phyloP scores from a whole-genome alignment of 2,329 filamentous ascomycete species.

The Trichophyton benhamiae region DNA sequence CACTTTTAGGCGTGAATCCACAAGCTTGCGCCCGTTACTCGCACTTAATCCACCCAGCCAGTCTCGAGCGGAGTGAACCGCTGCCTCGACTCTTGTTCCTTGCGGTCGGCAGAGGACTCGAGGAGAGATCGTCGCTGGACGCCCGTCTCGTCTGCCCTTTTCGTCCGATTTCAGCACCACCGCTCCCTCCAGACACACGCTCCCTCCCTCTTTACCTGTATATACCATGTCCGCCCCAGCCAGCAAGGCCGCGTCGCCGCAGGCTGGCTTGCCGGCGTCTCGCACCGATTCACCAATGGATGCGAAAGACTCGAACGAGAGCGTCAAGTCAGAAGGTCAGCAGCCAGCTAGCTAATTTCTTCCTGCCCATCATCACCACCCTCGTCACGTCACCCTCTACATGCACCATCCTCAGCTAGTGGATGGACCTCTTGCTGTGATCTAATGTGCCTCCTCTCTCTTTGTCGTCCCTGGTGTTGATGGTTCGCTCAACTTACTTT shows the following conservation, averaged over 20 bases:
- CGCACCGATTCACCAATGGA: constrained; percentile 34
- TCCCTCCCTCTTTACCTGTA: constrained; percentile 1
- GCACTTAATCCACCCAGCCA: constrained; percentile 11
- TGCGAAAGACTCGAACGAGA: constrained; percentile 25
- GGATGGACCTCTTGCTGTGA: background rate
- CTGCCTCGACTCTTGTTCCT: background rate
- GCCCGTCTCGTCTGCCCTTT: background rate
- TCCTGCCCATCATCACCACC: no score
- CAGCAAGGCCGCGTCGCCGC: constrained; percentile 25
- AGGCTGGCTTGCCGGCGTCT: constrained; percentile 19
- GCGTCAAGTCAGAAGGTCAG: constrained; percentile 30
- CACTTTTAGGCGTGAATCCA: constrained; percentile 4
- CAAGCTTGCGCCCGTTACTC: background rate
- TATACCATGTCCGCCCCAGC: constrained; percentile 30
- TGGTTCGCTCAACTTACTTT: background rate
- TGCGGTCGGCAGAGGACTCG: constrained; percentile 9
- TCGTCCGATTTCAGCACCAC: constrained; percentile 9
- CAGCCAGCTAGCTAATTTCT: background rate
- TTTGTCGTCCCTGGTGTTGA: background rate
- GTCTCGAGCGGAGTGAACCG: constrained; percentile 14
- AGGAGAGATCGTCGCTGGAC: constrained; percentile 6
- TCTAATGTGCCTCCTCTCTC: background rate
- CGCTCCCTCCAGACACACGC: constrained; percentile 7
- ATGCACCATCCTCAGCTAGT: background rate
- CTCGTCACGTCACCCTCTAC: background rate